Percentiles rank a stretch among this genome's conserved stretches.
phyloP scores from a whole-genome alignment of 2,329 filamentous ascomycete species.

The Teratosphaeria nubilosa region DNA sequence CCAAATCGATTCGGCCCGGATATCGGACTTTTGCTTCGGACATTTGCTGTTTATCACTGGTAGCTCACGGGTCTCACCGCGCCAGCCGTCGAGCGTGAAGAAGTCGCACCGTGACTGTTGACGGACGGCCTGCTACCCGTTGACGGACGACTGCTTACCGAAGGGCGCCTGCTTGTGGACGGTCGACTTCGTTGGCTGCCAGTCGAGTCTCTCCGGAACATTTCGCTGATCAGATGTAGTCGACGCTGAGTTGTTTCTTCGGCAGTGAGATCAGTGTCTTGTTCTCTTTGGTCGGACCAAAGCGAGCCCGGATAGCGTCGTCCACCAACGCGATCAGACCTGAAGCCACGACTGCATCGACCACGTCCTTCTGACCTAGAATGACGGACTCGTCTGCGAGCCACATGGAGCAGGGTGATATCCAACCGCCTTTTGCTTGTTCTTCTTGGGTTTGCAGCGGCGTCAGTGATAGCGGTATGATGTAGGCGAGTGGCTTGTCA shows the following conservation, averaged over 20 bases:
- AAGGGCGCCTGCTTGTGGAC: conserved; percentile 6
- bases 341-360: conserved; percentile 83
- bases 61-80: conserved; percentile 9
- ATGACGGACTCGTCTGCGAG: conserved; percentile 67
- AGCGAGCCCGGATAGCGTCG: conserved; percentile 76
- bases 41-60: not conserved
- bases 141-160: not conserved
- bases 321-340: conserved; percentile 82
- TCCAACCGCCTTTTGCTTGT: conserved; percentile 71
- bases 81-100: conserved; percentile 3
- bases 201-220: conserved; percentile 44
- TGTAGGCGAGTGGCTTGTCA: conserved; percentile 63
- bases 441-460: conserved; percentile 62
- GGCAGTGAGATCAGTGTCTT: conserved; percentile 43
- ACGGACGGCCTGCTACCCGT: conserved; percentile 11
- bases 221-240: conserved; percentile 53
- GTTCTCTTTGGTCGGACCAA: conserved; percentile 48
- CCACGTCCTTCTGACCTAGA: conserved; percentile 63
- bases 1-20: conserved; percentile 1
- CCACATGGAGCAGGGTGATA: conserved; percentile 84
- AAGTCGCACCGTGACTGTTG: conserved; percentile 9
- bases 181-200: conserved; percentile 13
- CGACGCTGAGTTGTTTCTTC: conserved; percentile 42
- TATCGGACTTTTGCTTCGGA: conserved; percentile 1
- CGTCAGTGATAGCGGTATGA: conserved; percentile 69